phyloP scores from a whole-genome alignment of 2,329 filamentous ascomycete genomes.

The Pseudocercospora musae region DNA sequence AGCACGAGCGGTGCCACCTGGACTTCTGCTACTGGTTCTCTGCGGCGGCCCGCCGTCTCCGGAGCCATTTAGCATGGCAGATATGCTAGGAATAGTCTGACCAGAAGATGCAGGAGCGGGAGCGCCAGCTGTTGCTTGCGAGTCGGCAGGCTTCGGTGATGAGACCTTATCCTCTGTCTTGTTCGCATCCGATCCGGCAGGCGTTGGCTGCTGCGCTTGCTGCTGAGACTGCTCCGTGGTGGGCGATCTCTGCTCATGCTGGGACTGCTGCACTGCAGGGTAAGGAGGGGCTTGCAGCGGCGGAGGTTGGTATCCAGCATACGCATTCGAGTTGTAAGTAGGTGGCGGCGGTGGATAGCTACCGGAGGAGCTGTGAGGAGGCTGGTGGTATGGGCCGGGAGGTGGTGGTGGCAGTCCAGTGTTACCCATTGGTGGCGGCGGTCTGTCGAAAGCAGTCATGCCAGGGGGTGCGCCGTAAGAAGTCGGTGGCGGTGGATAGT shows the following conservation, averaged over 20 bases:
- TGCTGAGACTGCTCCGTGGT: slow-evolving; percentile 5
- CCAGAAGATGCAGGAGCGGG: slow-evolving; percentile 38
- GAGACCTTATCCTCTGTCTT: slow-evolving; percentile 19
- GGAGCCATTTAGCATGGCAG: slow-evolving; percentile 42
- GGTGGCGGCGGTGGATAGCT: slow-evolving; percentile 27
- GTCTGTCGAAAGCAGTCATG: slow-evolving; percentile 38
- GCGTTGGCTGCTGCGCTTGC: slow-evolving; percentile 14
- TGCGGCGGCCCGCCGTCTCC: slow-evolving; percentile 22
- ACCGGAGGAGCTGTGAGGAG: slow-evolving; percentile 21
- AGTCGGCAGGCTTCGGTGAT: slow-evolving; percentile 24
- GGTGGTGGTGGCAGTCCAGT: slow-evolving; percentile 39
- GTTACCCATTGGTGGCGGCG: slow-evolving; percentile 39
- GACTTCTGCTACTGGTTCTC: slow-evolving; percentile 33
- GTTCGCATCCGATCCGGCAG: slow-evolving; percentile 12
- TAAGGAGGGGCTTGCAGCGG: slow-evolving; percentile 23
- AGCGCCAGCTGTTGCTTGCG: slow-evolving; percentile 41
- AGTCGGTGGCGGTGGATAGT: slow-evolving; percentile 34
- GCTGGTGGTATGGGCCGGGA: slow-evolving; percentile 32
- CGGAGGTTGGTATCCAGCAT: slow-evolving; percentile 22
- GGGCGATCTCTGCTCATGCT: slow-evolving; percentile 13
- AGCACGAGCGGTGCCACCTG: slow-evolving; percentile 26
- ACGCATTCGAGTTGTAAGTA: slow-evolving; percentile 16
- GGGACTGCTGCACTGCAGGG: slow-evolving; percentile 9
- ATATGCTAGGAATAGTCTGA: slow-evolving; percentile 54
- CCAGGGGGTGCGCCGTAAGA: slow-evolving; percentile 25